A percentile compares a stretch with the other conserved stretches of the same genome.
Conservation (phyloP, 2,329 filamentous ascomycete species). For the Penicillium decumbens region DNA sequence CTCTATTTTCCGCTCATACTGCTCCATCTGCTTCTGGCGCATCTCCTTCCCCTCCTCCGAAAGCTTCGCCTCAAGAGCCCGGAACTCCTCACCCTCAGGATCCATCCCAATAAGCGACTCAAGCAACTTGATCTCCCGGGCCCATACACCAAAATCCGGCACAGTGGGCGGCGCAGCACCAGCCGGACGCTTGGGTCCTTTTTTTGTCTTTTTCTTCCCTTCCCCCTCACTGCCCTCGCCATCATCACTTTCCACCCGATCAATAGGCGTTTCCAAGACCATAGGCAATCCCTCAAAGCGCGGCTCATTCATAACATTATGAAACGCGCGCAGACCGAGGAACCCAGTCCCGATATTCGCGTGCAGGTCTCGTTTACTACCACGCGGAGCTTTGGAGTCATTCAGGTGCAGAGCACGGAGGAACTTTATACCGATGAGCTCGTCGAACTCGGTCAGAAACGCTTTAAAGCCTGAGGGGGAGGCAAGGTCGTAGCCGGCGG, state of each 20-base stretch:
- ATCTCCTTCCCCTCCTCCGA: constrained; percentile 65
- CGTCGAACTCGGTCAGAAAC: constrained; percentile 72
- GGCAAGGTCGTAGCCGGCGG: constrained; percentile 85
- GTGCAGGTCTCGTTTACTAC: constrained; percentile 79
- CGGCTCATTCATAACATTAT: constrained; percentile 79
- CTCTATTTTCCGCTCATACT: constrained; percentile 69
- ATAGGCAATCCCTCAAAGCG: constrained; percentile 76
- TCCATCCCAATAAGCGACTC: constrained; percentile 86
- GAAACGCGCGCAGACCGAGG: constrained; percentile 82
- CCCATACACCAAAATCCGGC: constrained; percentile 83
- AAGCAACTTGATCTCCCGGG: constrained; percentile 87
- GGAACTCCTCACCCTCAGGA: constrained; percentile 67
- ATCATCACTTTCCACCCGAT: constrained; percentile 51
- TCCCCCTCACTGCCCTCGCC: constrained; percentile 17
- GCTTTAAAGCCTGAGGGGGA: constrained; percentile 66
- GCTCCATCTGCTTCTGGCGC: constrained; percentile 68
- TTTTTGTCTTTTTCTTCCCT: constrained; percentile 17
- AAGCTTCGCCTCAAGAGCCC: constrained; percentile 59
- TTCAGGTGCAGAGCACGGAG: constrained; percentile 87
- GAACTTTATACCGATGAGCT: constrained; percentile 70
- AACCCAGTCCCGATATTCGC: constrained; percentile 96
- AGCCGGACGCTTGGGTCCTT: constrained; percentile 19
- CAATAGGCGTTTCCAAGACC: constrained; percentile 94
- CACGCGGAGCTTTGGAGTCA: constrained; percentile 86
- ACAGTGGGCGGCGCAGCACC: constrained; percentile 39